Evolutionary conservation across 495 filamentous ascomycete genomes (phyloP), one percentile per base, ranked within the genome.

Genomic region (Daldinia childiae): DNA sequence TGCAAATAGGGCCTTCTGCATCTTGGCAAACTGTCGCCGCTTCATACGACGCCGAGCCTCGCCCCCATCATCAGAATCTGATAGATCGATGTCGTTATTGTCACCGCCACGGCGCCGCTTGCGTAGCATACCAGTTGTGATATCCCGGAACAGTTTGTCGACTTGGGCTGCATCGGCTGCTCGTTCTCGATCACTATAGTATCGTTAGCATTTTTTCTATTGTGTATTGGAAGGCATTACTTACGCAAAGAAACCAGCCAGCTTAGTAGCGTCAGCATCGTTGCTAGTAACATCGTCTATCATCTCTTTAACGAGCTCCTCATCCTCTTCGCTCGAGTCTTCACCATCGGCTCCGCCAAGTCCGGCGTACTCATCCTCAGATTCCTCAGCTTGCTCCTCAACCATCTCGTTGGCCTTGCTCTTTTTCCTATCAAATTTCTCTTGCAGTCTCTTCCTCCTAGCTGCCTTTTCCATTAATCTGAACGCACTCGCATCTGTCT

Each of bases 331-430:
- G 24, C 83, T 88, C 56, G 89, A 91, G 41, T 93, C 93, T 66
- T 99, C 96, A 56, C 95, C 94, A 78, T 93, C 93, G 4, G 86
- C 91, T 45, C 95, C 95, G 52, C 96, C 96, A 43, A 98, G 83
- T 2, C 96, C 96, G 34, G 94, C 95, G 76, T 97, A 99, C 78
- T 99, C 95, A 77, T 99, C 95, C 77, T 98, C 96, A 0, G 96
- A 98, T 82, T 99, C 95, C 72, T 95, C 93, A 41, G 95, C 95
- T 74, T 95, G 93, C 68, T 98, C 95, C 66, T 98, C 87, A 17
- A 99, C 83, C 83, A 97, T 93, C 14, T 90, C 90, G 62, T 89
- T 93, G 0, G 93, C 94, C 73, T 93, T 91, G 79, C 92, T 96
- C 76, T 90, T 95, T 74, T 90, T 92, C 82, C 91, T 95, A 78